Evolutionary conservation across 805 yeast species (phyloP).

Genomic region (Ogataea kodamae): DNA sequence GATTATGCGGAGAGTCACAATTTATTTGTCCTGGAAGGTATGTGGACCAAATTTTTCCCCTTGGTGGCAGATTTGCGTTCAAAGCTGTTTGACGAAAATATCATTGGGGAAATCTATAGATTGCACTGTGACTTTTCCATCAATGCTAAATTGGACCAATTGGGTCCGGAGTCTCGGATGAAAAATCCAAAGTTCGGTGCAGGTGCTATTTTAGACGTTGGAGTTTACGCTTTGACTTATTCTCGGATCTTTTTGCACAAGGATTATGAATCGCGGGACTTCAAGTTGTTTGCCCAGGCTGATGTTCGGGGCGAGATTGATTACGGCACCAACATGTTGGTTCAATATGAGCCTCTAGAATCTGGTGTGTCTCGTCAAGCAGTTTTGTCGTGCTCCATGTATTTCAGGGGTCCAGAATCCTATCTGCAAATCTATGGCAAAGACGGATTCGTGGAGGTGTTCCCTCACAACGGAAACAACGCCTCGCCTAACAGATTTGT

Average conservation of each 20-base stretch:
- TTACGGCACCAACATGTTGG: conserved; percentile 36
- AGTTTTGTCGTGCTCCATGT: conserved; percentile 31
- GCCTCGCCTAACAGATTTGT: conserved; percentile 30
- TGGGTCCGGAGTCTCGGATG: conserved; percentile 36
- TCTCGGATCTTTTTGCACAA: conserved; percentile 39
- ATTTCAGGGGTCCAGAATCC: conserved; percentile 9
- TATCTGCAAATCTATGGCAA: conserved; percentile 20
- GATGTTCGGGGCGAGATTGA: conserved; percentile 43
- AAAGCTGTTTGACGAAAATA: conserved; percentile 38
- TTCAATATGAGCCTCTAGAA: conserved; percentile 31
- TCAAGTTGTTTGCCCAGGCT: conserved; percentile 31
- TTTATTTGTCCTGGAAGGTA: conserved; percentile 54
- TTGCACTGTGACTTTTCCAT: conserved; percentile 42
- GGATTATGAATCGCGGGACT: conserved; percentile 30
- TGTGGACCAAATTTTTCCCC: conserved; percentile 58
- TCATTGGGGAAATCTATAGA: conserved; percentile 46
- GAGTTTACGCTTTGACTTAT: conserved; percentile 50
- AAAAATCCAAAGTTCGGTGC: conserved; percentile 48
- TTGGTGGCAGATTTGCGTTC: conserved; percentile 35
- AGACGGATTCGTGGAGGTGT: conserved; percentile 18
- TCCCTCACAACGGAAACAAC: conserved; percentile 15
- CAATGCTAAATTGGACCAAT: conserved; percentile 32
- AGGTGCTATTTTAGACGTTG: conserved; percentile 55
- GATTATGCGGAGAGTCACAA: conserved; percentile 42
- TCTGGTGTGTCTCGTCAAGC: conserved; percentile 38